Percentiles rank a stretch among this genome's conserved stretches.
phyloP scores from a whole-genome alignment of 139 green algal species.

The Chlorella vulgaris region DNA sequence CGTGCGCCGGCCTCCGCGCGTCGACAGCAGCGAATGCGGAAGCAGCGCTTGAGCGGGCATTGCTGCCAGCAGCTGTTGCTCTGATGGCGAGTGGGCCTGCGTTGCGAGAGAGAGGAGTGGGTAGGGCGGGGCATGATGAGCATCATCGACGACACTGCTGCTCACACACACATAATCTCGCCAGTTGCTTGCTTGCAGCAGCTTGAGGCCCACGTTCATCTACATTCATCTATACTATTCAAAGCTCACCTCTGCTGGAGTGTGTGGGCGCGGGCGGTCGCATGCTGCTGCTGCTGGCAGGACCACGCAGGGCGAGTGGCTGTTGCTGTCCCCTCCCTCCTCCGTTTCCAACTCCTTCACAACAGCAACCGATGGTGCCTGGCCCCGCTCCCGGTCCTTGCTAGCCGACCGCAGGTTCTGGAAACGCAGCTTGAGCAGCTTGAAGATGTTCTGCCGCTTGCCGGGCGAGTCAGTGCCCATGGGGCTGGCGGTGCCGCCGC shows the following conservation, averaged over 20 bases:
- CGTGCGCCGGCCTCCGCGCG: not conserved
- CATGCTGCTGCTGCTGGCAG: not conserved
- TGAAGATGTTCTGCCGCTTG: slow-evolving; percentile 23
- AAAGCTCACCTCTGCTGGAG: not conserved
- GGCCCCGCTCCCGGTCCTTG: not conserved
- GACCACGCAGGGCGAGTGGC: not conserved
- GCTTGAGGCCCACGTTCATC: too few species aligned
- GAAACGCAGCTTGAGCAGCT: slow-evolving; percentile 29
- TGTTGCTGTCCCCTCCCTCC: not conserved
- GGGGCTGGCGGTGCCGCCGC: slow-evolving; percentile 2
- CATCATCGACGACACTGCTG: too few species aligned
- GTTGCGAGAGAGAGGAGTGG: too few species aligned
- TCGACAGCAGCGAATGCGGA: slow-evolving; percentile 1
- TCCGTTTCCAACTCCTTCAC: not conserved
- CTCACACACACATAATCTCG: too few species aligned
- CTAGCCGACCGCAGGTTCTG: slow-evolving; percentile 6
- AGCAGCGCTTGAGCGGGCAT: too few species aligned
- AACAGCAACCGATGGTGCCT: not conserved
- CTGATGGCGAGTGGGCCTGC: too few species aligned
- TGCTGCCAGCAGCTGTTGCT: too few species aligned
- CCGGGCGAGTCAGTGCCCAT: slow-evolving; percentile 5
- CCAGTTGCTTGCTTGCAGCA: too few species aligned
- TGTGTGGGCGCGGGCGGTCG: not conserved
- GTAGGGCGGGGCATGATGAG: too few species aligned
- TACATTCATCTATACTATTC: too few species aligned